Base-by-base conservation (phyloP, 768 basidiomycete genomes). In the Lyophyllum atratum region DNA sequence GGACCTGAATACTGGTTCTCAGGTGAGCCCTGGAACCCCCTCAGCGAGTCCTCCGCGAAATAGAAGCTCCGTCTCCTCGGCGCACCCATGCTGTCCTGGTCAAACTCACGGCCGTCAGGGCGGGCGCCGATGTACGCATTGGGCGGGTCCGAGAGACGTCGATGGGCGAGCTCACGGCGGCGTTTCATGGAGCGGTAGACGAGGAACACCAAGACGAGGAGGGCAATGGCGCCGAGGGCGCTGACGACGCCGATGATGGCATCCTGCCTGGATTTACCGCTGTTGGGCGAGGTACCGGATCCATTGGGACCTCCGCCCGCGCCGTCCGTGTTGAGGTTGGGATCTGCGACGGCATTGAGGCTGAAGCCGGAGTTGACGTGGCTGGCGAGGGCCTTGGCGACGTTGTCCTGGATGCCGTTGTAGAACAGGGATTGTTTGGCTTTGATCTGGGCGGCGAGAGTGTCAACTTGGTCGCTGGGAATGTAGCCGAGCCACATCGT, bases 171-270 rank as follows among this genome's bases (percentile, higher is more conserved):
- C 68, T 86, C 88, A 47, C 81, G 81, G 40, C 84, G 84, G 54
- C 85, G 78, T 74, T 87, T 85, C 69, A 85, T 74, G 4, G 86
- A 82, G 53, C 87, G 82, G 67, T 84, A 86, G 42, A 85, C 78
- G 64, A 95, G 87, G 75, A 85, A 90, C 15, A 78, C 80, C 28
- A 93, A 79, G 33, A 90, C 85, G 40, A 92, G 64, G 42, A 93
- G 68, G 0, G 92, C 86, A 53, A 95, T 81, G 4, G 82, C 90
- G 12, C 93, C 93, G 19, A 96, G 81, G 2, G 89, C 85, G 39
- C 83, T 85, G 60, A 93, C 90, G 3, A 96, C 93, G 21, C 95
- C 95, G 59, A 97, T 95, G 67, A 96, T 94, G 24, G 92, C 92
- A 62, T 95, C 85, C 66, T 90, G 83, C 12, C 92, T 80, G 15